phyloP scores from a whole-genome alignment of 2,329 filamentous ascomycete genomes.

The Colletotrichum camelliae region DNA sequence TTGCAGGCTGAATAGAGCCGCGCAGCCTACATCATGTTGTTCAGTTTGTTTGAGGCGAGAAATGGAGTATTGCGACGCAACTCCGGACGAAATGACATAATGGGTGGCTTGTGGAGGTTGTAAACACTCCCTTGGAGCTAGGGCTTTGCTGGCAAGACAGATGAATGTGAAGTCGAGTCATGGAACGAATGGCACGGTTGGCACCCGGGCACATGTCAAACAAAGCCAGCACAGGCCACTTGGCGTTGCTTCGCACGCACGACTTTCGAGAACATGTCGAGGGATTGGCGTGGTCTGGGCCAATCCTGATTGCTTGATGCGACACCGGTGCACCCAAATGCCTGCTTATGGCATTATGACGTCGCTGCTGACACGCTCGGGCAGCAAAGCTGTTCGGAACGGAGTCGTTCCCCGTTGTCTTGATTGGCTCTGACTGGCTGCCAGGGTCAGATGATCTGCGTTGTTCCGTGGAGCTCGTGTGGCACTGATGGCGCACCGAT shows the following conservation, averaged over 20 bases:
- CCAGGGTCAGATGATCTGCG: constrained; percentile 19
- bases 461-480: constrained; percentile 1
- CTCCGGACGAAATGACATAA: constrained; percentile 13
- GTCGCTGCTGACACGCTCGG: not conserved
- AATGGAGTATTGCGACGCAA: not conserved
- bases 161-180: constrained; percentile 1
- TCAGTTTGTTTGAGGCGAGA: not conserved
- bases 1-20: not conserved
- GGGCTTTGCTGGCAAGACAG: not conserved
- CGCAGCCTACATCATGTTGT: not conserved
- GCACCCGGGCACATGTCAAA: constrained; percentile 6
- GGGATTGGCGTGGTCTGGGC: not conserved
- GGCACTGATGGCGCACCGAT: constrained; percentile 13
- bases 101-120: not conserved
- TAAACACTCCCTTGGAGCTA: not conserved
- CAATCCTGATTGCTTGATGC: not conserved
- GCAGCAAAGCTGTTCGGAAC: not conserved
- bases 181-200: not conserved
- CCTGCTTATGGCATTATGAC: constrained; percentile 13
- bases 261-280: not conserved
- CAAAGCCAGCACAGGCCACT: not conserved
- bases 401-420: not conserved
- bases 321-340: not conserved
- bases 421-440: not conserved
- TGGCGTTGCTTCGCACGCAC: not conserved